These are phyloP conservation scores for Apiospora hydei DNA, from an alignment of 2,329 filamentous ascomycete genomes.

Conservation along the genomic window DNA sequence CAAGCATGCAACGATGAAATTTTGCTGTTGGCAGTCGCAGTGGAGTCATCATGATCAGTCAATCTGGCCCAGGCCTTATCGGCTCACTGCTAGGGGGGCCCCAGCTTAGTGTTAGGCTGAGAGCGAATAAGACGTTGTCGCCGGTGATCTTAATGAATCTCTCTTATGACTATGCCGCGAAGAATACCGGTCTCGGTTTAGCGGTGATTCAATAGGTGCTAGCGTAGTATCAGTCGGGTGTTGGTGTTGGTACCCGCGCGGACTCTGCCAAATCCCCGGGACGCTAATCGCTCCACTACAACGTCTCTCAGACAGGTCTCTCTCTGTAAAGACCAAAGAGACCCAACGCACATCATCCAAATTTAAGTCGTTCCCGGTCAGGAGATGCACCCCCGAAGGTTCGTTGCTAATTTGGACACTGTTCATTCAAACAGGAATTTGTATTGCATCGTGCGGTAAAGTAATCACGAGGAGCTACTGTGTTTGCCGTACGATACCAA, in stretches of 20 bases:
- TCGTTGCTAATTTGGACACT: not conserved
- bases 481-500: not conserved
- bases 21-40: not conserved
- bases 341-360: not conserved
- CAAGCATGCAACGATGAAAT: conserved; percentile 1
- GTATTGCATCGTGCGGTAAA: not conserved
- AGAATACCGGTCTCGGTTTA: conserved; percentile 10
- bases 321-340: not conserved
- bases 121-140: not conserved
- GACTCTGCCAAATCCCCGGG: conserved; percentile 10
- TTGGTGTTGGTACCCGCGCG: not conserved
- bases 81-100: not conserved
- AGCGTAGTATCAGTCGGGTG: not conserved
- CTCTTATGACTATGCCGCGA: conserved; percentile 7
- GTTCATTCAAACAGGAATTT: not conserved
- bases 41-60: not conserved
- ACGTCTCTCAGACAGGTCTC: not conserved
- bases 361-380: not conserved
- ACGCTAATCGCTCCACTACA: not conserved
- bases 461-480: not conserved
- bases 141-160: conserved; percentile 10
- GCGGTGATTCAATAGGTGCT: not conserved
- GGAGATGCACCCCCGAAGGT: too few species aligned
- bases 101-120: not conserved
- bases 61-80: conserved; percentile 6